Base-by-base conservation (phyloP, 306 rosid species). In the Vigna mungo region DNA sequence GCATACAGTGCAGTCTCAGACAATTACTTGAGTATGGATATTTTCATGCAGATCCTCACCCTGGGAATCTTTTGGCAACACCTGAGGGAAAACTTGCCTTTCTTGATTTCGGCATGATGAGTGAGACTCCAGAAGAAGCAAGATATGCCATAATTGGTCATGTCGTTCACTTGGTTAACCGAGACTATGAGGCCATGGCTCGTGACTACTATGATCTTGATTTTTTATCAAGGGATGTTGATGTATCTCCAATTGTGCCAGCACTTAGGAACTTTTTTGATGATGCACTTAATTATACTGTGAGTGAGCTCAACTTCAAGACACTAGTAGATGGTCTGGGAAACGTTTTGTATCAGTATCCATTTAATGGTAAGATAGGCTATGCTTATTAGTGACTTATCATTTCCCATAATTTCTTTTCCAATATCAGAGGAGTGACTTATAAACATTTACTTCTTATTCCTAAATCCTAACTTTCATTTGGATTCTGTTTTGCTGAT, bases 11-110 rank as follows among this genome's bases (percentile, higher is more conserved):
- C 88, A 94, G 96, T 85, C 97, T 94, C 34, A 88, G 97, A 75
- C 98, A 92, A 78, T 84, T 94, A 47, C 97, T 94, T 49, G 97
- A 94, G 87, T 89, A 94, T 23, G 98, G 98, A 51, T 94, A 89
- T 85, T 94, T 94, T 83, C 98, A 94, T 78, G 98, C 98, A 21
- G 98, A 94, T 88, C 98, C 98, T 85, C 98, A 94, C 88, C 98
- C 98, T 67, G 98, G 98, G 83, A 94, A 94, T 86, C 98, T 94
- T 61, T 86, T 94, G 85, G 98, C 97, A 30, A 94, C 98, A 14
- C 93, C 98, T 2, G 95, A 94, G 51, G 98, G 98, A 51, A 94
- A 90, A 48, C 98, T 94, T 77, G 98, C 98, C 20, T 94, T 94
- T 84, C 89, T 94, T 78, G 98, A 94, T 85, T 94, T 94, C 68